phyloP scores from a whole-genome alignment of 345 rosid species.

The Gossypium herbaceum region DNA sequence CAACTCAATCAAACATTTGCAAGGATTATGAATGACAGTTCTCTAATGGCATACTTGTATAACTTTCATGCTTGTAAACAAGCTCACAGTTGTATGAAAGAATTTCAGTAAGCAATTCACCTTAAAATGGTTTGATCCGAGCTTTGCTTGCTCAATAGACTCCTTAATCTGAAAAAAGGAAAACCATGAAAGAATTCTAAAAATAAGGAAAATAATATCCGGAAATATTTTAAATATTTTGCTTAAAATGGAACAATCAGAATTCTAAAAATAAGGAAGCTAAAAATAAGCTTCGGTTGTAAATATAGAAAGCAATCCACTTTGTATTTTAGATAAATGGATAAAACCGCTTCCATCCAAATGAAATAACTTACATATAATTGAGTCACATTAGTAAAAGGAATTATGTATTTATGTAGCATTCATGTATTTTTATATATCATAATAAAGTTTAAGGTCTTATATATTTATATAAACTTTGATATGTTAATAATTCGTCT shows the following conservation, averaged over 20 bases:
- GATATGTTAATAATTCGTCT: neutral
- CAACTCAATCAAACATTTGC: neutral
- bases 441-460: neutral
- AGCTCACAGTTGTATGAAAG: conserved; percentile 14
- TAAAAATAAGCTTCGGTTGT: neutral
- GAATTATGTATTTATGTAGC: neutral
- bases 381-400: neutral
- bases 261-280: neutral
- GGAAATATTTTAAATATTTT: neutral
- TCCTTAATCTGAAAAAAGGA: conserved; percentile 46
- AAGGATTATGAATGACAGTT: neutral
- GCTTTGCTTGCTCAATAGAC: conserved; percentile 40
- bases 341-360: neutral
- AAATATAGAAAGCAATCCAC: conserved; percentile 18
- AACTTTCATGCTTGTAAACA: conserved; percentile 8
- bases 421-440: neutral
- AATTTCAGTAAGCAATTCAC: conserved; percentile 31
- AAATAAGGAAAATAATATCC: neutral
- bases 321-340: neutral
- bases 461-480: neutral
- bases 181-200: neutral
- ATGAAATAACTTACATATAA: neutral
- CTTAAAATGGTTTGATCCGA: conserved; percentile 42
- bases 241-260: neutral
- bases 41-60: neutral